These are phyloP conservation scores for Protomyces pachydermus DNA, from an alignment of 1,139 yeast species.

Conservation along the genomic window DNA sequence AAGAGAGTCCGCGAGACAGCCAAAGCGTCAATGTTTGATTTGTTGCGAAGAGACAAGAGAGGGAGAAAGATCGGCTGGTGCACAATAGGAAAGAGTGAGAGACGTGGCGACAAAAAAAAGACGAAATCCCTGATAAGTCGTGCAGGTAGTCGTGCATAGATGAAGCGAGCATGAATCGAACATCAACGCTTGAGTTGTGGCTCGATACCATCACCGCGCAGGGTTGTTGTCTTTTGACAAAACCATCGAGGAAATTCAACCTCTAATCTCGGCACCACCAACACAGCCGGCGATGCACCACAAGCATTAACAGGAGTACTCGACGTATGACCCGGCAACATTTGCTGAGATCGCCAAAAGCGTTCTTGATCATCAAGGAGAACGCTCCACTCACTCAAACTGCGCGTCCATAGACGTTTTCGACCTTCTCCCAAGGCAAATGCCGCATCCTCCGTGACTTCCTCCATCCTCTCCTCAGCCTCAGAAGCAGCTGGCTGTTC, in stretches of 20 bases:
- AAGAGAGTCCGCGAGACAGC: too few relatives aligned
- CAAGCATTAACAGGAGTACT: not conserved
- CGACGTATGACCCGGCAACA: not conserved
- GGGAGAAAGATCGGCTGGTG: too few relatives aligned
- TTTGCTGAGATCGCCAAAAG: slow-evolving; percentile 16
- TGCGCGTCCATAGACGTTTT: slow-evolving; percentile 19
- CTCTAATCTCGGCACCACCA: slow-evolving; percentile 6
- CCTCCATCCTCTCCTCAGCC: not conserved
- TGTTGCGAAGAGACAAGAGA: too few relatives aligned
- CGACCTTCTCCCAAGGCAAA: slow-evolving; percentile 8
- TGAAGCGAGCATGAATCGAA: not conserved
- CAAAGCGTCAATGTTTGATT: too few relatives aligned
- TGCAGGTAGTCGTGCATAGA: too few relatives aligned
- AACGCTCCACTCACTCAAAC: slow-evolving; percentile 20
- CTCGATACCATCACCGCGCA: slow-evolving; percentile 14
- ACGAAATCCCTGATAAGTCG: too few relatives aligned
- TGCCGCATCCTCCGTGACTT: not conserved
- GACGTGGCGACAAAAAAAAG: too few relatives aligned
- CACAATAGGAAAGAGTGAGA: too few relatives aligned
- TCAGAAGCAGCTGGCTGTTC: not conserved
- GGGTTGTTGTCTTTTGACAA: slow-evolving; percentile 6
- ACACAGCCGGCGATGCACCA: not conserved
- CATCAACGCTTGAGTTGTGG: not conserved
- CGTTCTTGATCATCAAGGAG: slow-evolving; percentile 17
- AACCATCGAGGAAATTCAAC: slow-evolving; percentile 25